These are phyloP conservation scores for Suillus decipiens DNA, from an alignment of 768 basidiomycete species.

Conservation along the genomic window DNA sequence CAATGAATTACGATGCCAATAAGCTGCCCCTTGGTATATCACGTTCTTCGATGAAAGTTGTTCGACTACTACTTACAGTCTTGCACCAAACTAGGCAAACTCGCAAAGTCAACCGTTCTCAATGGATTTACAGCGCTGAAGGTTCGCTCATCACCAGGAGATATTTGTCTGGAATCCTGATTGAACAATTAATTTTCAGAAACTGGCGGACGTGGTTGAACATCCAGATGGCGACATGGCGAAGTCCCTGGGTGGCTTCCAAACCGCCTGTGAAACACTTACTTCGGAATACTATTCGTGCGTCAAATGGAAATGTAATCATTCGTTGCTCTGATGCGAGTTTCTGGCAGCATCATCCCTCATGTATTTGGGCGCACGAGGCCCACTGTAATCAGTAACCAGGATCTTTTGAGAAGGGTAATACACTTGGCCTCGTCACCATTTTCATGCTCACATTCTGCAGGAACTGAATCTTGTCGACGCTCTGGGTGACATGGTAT, in stretches of 20 bases:
- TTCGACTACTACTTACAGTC: neutral
- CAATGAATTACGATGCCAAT: slow-evolving; percentile 68
- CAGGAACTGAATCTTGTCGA: slow-evolving; percentile 66
- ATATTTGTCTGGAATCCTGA: neutral
- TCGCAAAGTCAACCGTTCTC: slow-evolving; percentile 60
- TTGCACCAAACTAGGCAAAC: slow-evolving; percentile 46
- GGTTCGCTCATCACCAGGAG: slow-evolving; percentile 28
- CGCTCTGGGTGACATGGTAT: slow-evolving; percentile 64
- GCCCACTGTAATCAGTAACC: slow-evolving; percentile 45
- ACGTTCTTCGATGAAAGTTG: neutral
- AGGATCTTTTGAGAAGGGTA: slow-evolving; percentile 44
- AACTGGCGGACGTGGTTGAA: slow-evolving; percentile 53
- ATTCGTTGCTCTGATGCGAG: neutral
- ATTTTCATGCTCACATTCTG: neutral
- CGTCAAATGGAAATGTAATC: slow-evolving; percentile 18
- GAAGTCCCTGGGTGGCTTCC: slow-evolving; percentile 37
- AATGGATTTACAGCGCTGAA: slow-evolving; percentile 61
- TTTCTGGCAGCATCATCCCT: slow-evolving; percentile 50
- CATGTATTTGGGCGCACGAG: slow-evolving; percentile 57
- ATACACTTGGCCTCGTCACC: neutral
- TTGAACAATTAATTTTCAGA: slow-evolving; percentile 28
- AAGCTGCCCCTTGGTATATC: slow-evolving; percentile 57
- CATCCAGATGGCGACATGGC: slow-evolving; percentile 44
- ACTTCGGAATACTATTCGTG: slow-evolving; percentile 60
- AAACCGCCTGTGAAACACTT: slow-evolving; percentile 45